Conservation (phyloP, 805 yeast genomes). For the Candida khao-thaluensis region DNA sequence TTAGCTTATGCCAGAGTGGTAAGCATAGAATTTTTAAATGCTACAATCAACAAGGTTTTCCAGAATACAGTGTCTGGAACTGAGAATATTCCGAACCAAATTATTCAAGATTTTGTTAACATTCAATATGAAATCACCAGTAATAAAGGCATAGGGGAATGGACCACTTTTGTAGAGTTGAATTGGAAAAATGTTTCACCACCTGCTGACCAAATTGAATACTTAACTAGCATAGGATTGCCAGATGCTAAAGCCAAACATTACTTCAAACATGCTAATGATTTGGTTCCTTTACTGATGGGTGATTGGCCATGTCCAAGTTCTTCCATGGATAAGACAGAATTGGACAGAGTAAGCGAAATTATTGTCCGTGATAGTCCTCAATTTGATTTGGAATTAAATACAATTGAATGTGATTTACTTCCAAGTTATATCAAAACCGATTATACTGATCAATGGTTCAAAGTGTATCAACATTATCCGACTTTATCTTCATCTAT, state of each 20-base stretch:
- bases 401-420: slow-evolving; percentile 2
- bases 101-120: slow-evolving; percentile 47
- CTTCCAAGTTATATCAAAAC: not conserved
- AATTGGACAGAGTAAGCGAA: slow-evolving; percentile 8
- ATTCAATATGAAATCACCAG: slow-evolving; percentile 44
- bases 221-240: slow-evolving; percentile 24
- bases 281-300: slow-evolving; percentile 8
- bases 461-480: slow-evolving; percentile 8
- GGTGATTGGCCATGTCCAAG: slow-evolving; percentile 18
- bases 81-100: slow-evolving; percentile 26
- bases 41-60: slow-evolving; percentile 16
- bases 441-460: slow-evolving; percentile 6
- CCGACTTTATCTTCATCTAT: slow-evolving; percentile 6
- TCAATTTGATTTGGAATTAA: slow-evolving; percentile 2
- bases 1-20: slow-evolving; percentile 42
- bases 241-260: slow-evolving; percentile 25
- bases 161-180: slow-evolving; percentile 31
- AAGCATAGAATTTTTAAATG: slow-evolving; percentile 38
- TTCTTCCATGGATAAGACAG: slow-evolving; percentile 8
- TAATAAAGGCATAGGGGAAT: slow-evolving; percentile 13
- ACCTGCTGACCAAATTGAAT: slow-evolving; percentile 28
- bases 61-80: too few species aligned
- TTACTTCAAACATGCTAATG: slow-evolving; percentile 25
- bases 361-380: slow-evolving; percentile 6
- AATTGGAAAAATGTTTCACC: slow-evolving; percentile 39